Evolutionary conservation across 371 early-diverging fungal genomes (phyloP).

Genomic region (Mucor racemosus): DNA sequence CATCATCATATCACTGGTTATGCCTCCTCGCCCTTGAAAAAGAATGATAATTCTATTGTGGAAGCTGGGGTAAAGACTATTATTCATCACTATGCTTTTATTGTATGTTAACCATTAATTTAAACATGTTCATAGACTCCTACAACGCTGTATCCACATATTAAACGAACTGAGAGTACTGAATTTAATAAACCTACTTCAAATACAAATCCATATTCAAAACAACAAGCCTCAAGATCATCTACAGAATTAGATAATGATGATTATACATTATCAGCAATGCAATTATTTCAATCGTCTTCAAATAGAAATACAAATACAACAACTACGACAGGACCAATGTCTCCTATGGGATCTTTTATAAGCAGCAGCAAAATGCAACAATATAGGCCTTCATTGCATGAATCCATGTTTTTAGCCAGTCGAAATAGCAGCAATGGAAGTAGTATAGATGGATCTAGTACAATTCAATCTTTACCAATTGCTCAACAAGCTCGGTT

Average conservation of each 20-base stretch:
- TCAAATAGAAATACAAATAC: neutral
- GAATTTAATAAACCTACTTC: neutral
- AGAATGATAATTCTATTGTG: neutral
- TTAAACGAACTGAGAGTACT: neutral
- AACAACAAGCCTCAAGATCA: neutral
- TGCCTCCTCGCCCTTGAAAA: neutral
- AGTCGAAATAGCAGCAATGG: neutral
- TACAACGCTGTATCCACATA: slow-evolving; percentile 4
- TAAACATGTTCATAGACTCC: neutral
- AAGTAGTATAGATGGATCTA: neutral
- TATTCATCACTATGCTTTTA: neutral
- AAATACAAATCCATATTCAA: neutral
- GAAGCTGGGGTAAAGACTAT: slow-evolving; percentile 9
- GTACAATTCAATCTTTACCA: neutral
- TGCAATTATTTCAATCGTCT: neutral
- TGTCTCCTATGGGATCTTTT: neutral
- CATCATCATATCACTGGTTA: neutral
- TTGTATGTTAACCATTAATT: neutral
- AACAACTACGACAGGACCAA: neutral
- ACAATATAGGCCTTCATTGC: neutral
- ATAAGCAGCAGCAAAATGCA: neutral
- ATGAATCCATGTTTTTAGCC: neutral
- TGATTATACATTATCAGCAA: neutral
- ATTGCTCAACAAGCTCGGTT: neutral
- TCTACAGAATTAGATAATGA: neutral